Base-by-base conservation (phyloP, 805 yeast species). In the Teunomyces gatunensis region DNA sequence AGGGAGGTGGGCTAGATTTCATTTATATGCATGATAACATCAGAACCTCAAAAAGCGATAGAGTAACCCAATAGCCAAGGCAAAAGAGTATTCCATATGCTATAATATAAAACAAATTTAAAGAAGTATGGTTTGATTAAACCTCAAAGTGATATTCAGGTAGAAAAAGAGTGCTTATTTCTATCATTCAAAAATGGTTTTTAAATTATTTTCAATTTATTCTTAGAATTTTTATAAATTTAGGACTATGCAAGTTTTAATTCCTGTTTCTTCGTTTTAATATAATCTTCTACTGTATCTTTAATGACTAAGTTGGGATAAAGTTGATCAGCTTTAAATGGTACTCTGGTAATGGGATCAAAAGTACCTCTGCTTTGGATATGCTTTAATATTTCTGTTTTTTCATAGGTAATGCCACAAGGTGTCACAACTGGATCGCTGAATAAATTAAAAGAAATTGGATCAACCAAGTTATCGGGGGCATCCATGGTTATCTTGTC, bases 321-420 rank as follows among this genome's bases (percentile, higher is more conserved):
- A 28, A 75, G 50, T 35, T 75, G 73, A 27, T 49, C 48, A 20
- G 63, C 64, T 11, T 50, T 55, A 30, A 75, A 54, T 2, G 65
- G 62, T 47, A 60, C 57, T 47, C 77, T 58, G 1, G 77, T 68
- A 33, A 75, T 54, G 4, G 80, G 80, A 53, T 75, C 80, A 29
- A 58, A 65, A 13, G 60, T 39, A 10, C 55, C 57, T 25, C 50
- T 47, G 10, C 42, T 48, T 10, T 42, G 44, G 6, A 55, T 28
- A 27, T 55, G 53, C 27, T 48, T 50, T 5, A 54, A 13, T 18
- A 55, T 28, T 17, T 35, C 29, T 2, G 44, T 39, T 32, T 50
- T 50, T 27, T 55, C 58, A 45, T 55, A 55, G 11, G 58, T 53
- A 5, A 55, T 54, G 5, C 58, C 58, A 21, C 48, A 45, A 3